These are phyloP conservation scores for Serendipita sp. DNA, from an alignment of 768 basidiomycete genomes.

Conservation along the genomic window DNA sequence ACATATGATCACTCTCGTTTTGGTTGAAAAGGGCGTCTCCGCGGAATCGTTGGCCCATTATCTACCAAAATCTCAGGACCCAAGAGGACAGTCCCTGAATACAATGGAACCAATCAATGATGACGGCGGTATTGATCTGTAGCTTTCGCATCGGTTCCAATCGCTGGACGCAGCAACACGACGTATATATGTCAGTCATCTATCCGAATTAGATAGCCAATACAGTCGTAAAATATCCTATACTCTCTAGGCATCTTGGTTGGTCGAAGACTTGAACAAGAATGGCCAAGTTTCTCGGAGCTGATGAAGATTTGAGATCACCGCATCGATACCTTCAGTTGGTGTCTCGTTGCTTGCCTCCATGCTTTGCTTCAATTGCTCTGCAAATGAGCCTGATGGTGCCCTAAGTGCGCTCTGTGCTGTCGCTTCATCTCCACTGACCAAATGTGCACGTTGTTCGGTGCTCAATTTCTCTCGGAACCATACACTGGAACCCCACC, in stretches of 20 bases:
- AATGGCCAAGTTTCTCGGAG: slow-evolving; percentile 60
- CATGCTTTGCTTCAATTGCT: slow-evolving; percentile 21
- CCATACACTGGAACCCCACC: slow-evolving; percentile 62
- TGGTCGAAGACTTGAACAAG: slow-evolving; percentile 30
- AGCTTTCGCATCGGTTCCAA: not conserved
- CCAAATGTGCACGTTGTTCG: not conserved
- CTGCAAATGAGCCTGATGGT: slow-evolving; percentile 24
- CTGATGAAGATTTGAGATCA: slow-evolving; percentile 45
- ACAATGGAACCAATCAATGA: no score
- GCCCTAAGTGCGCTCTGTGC: not conserved
- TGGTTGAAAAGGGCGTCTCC: not conserved
- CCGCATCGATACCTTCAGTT: slow-evolving; percentile 29
- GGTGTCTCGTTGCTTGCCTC: slow-evolving; percentile 9
- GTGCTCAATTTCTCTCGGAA: slow-evolving; percentile 38
- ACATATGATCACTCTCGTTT: not conserved
- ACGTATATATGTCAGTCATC: no score
- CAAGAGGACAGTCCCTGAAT: no score
- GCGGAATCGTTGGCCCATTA: not conserved
- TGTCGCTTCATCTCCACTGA: not conserved
- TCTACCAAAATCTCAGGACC: not conserved
- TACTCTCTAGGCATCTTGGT: not conserved
- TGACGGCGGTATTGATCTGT: no score
- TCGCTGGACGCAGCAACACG: no score
- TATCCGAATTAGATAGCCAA: no score
- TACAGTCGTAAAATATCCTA: no score